Conservation (phyloP, 2,329 filamentous ascomycete genomes). For the Pleoardoris graminearum region DNA sequence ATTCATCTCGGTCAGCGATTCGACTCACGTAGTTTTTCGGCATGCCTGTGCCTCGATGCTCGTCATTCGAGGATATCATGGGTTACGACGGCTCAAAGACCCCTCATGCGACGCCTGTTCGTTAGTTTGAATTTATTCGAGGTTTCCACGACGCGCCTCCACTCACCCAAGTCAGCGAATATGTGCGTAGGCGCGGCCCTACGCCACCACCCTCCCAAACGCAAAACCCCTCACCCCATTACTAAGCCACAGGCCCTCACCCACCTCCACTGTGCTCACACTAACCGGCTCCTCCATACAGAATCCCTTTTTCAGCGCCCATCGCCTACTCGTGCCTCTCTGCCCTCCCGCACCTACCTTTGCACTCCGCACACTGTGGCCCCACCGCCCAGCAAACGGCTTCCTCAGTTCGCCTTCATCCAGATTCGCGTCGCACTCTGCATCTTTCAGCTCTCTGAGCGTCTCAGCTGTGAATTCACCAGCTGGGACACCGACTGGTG, state of each 20-base stretch:
- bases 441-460: conserved; percentile 22
- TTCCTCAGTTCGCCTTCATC: conserved; percentile 42
- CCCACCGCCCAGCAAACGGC: conserved; percentile 45
- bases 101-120: no score
- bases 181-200: neutral
- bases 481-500: conserved; percentile 53
- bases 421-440: neutral
- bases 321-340: conserved; percentile 78
- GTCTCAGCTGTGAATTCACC: conserved; percentile 27
- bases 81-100: no score
- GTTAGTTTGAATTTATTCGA: no score
- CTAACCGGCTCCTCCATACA: conserved; percentile 67
- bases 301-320: conserved; percentile 72
- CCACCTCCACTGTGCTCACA: conserved; percentile 64
- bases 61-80: no score
- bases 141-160: no score
- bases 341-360: conserved; percentile 75
- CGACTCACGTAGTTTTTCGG: no score
- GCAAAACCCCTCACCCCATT: conserved; percentile 82
- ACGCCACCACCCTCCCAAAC: conserved; percentile 39
- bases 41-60: no score
- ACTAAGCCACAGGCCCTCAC: conserved; percentile 84
- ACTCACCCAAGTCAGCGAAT: no score
- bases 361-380: conserved; percentile 41
- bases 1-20: no score